These are phyloP conservation scores for Sonneratia alba DNA, from an alignment of 345 rosid genomes.

Conservation along the genomic window DNA sequence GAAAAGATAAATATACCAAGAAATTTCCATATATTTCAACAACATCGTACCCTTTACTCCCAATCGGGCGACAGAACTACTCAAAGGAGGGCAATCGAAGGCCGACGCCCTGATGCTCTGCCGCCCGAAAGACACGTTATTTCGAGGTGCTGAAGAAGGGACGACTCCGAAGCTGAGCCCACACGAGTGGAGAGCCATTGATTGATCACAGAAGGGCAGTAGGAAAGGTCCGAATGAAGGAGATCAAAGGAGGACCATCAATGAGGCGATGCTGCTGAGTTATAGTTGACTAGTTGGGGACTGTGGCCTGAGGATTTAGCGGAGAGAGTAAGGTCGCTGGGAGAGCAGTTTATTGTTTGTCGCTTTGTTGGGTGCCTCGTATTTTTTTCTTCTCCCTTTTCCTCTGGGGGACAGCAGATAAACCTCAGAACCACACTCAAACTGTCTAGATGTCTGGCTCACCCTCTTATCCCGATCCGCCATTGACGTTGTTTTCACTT, in stretches of 20 bases:
- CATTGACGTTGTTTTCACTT: too few relatives aligned
- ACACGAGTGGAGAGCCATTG: constrained; percentile 28
- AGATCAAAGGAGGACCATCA: neutral
- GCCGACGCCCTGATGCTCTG: constrained; percentile 18
- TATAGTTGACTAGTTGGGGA: neutral
- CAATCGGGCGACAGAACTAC: constrained; percentile 11
- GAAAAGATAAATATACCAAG: neutral
- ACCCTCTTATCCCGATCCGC: too few relatives aligned
- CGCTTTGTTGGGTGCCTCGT: too few relatives aligned
- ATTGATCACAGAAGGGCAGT: neutral
- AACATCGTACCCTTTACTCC: constrained; percentile 13
- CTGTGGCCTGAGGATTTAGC: constrained; percentile 4
- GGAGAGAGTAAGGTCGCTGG: neutral
- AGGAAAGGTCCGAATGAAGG: neutral
- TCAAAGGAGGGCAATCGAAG: constrained; percentile 1
- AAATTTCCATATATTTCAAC: neutral
- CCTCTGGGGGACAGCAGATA: too few relatives aligned
- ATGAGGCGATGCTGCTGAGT: neutral
- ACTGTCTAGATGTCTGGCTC: too few relatives aligned
- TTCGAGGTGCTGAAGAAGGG: constrained; percentile 12
- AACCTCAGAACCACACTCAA: too few relatives aligned
- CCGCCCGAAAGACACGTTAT: constrained; percentile 8
- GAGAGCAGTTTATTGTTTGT: neutral
- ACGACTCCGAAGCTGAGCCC: constrained; percentile 17
- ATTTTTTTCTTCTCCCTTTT: too few relatives aligned